Evolutionary conservation across 352 stramenopile genomes (phyloP).

Genomic region (Bremia lactucae): DNA sequence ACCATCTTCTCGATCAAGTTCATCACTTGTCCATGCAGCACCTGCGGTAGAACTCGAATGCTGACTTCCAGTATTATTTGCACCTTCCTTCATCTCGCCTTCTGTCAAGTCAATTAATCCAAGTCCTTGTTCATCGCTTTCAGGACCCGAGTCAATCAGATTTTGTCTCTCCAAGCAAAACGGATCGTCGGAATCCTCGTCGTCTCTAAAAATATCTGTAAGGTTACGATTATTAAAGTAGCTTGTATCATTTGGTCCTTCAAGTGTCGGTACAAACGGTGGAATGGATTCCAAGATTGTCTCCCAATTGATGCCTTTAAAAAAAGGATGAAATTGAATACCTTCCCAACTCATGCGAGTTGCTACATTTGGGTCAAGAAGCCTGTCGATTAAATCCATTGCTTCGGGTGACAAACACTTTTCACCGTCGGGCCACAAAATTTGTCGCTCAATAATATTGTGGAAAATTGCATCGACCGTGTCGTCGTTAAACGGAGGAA

Average conservation of each 20-base stretch:
- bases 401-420: constrained; percentile 75
- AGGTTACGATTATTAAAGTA: constrained; percentile 88
- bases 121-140: constrained; percentile 12
- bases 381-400: constrained; percentile 71
- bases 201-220: constrained; percentile 78
- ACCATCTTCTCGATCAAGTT: constrained; percentile 1
- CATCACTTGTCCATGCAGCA: constrained; percentile 10
- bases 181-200: constrained; percentile 59
- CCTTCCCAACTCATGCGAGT: constrained; percentile 63
- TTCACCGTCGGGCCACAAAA: constrained; percentile 82
- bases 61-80: constrained; percentile 7
- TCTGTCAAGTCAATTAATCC: constrained; percentile 6
- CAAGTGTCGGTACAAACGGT: constrained; percentile 80
- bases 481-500: constrained; percentile 85
- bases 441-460: constrained; percentile 78
- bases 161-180: constrained; percentile 26
- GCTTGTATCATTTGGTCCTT: constrained; percentile 79
- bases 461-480: constrained; percentile 81
- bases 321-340: constrained; percentile 57
- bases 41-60: constrained; percentile 5
- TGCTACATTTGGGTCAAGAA: constrained; percentile 58
- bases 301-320: constrained; percentile 71
- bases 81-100: constrained; percentile 4
- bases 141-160: constrained; percentile 18
- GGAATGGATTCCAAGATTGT: constrained; percentile 66